phyloP scores from a whole-genome alignment of 2,329 filamentous ascomycete species.

The Epichloe bromicola region DNA sequence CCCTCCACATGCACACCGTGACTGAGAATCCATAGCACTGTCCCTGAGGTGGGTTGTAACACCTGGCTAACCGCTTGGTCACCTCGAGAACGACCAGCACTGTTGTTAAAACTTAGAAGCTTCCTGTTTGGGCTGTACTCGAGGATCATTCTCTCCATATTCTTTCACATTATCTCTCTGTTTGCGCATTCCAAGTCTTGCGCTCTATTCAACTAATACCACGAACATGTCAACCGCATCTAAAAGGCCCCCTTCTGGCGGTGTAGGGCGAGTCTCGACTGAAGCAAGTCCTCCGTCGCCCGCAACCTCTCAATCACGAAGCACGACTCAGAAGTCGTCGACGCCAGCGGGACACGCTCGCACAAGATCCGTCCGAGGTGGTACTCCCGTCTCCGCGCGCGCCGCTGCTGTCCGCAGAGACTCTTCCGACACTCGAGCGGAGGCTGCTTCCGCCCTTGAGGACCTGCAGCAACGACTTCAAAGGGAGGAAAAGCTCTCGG shows the following conservation, averaged over 20 bases:
- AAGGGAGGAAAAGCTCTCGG: slow-evolving; percentile 64
- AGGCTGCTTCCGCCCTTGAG: slow-evolving; percentile 65
- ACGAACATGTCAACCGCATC: slow-evolving; percentile 36
- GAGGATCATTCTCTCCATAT: background rate
- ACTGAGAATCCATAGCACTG: background rate
- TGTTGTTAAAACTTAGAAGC: background rate
- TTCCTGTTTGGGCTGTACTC: background rate
- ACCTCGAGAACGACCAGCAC: background rate
- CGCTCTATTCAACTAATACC: background rate
- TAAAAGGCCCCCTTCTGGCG: slow-evolving; percentile 39
- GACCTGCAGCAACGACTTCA: slow-evolving; percentile 74
- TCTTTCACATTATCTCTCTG: background rate
- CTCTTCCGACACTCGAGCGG: slow-evolving; percentile 60
- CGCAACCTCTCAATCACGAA: slow-evolving; percentile 25
- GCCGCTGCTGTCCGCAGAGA: slow-evolving; percentile 52
- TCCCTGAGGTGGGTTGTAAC: background rate
- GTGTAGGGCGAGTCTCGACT: slow-evolving; percentile 31
- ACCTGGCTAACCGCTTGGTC: background rate
- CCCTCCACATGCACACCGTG: background rate
- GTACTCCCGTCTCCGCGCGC: slow-evolving; percentile 59
- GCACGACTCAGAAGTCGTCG: slow-evolving; percentile 29
- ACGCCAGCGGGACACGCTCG: slow-evolving; percentile 32
- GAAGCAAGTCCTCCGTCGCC: slow-evolving; percentile 22
- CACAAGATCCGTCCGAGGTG: slow-evolving; percentile 51
- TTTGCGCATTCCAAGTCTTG: background rate